Conservation (phyloP, 2,329 filamentous ascomycete species). For the Fusarium sp. region DNA sequence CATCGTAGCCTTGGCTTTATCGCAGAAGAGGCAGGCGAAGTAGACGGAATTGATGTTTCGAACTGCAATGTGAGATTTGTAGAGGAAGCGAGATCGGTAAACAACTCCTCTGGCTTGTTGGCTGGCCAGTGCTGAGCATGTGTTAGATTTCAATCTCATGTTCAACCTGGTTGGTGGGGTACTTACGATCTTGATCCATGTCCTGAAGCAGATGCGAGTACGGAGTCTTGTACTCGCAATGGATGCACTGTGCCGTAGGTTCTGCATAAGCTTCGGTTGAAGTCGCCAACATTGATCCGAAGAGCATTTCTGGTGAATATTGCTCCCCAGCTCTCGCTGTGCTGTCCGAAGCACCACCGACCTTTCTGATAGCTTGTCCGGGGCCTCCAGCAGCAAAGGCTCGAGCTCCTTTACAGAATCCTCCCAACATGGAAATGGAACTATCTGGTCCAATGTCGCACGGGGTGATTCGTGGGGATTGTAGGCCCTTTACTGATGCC, state of each 20-base stretch:
- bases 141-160: neutral
- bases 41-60: conserved; percentile 48
- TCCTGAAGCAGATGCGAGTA: conserved; percentile 50
- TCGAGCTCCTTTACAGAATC: conserved; percentile 55
- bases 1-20: conserved; percentile 47
- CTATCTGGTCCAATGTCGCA: conserved; percentile 48
- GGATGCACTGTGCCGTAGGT: conserved; percentile 39
- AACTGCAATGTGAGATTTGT: conserved; percentile 56
- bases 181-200: conserved; percentile 46
- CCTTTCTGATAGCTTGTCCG: conserved; percentile 51
- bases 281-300: conserved; percentile 24
- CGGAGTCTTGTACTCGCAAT: conserved; percentile 42
- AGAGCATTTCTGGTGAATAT: conserved; percentile 12
- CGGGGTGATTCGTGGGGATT: neutral
- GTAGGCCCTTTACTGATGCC: neutral
- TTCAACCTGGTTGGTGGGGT: neutral
- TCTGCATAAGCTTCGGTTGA: conserved; percentile 28
- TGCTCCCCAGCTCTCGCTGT: neutral
- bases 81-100: conserved; percentile 56
- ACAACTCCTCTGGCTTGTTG: conserved; percentile 49
- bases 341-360: conserved; percentile 33
- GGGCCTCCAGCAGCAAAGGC: conserved; percentile 51
- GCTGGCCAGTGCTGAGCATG: conserved; percentile 48
- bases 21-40: conserved; percentile 51
- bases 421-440: conserved; percentile 50